These are phyloP conservation scores for Saturnispora sekii DNA, from an alignment of 805 yeast species.

Conservation along the genomic window DNA sequence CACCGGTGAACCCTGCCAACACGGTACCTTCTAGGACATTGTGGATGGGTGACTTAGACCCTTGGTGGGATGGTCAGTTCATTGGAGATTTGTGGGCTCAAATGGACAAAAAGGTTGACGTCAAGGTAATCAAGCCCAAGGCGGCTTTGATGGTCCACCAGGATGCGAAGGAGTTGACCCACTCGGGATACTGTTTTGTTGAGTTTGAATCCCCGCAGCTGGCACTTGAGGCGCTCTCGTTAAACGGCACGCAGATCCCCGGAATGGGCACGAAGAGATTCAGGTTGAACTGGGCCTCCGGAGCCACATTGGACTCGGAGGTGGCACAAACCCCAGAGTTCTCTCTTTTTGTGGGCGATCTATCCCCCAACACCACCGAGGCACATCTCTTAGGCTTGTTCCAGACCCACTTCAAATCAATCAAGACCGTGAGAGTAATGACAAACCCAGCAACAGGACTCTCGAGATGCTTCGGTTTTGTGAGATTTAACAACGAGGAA, in stretches of 20 bases:
- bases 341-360: conserved; percentile 75
- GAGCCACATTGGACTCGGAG: conserved; percentile 65
- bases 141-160: conserved; percentile 29
- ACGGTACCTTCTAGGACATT: conserved; percentile 55
- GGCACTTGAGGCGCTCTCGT: conserved; percentile 56
- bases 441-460: conserved; percentile 75
- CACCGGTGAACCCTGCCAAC: conserved; percentile 43
- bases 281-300: conserved; percentile 77
- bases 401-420: conserved; percentile 54
- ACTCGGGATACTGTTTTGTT: conserved; percentile 66
- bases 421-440: conserved; percentile 77
- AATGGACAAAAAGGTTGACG: conserved; percentile 46
- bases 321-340: conserved; percentile 67
- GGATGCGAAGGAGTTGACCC: conserved; percentile 21
- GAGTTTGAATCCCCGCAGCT: conserved; percentile 62
- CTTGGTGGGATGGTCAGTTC: conserved; percentile 62
- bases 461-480: conserved; percentile 74
- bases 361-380: conserved; percentile 70
- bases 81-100: conserved; percentile 51
- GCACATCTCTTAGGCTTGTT: conserved; percentile 67
- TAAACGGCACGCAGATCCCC: conserved; percentile 60
- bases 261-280: conserved; percentile 50
- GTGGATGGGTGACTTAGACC: conserved; percentile 87
- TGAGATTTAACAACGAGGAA: conserved; percentile 59
- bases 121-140: conserved; percentile 51